These are phyloP conservation scores for Zelopaecilomyces penicillatus DNA, from an alignment of 2,329 filamentous ascomycete species.

Conservation along the genomic window DNA sequence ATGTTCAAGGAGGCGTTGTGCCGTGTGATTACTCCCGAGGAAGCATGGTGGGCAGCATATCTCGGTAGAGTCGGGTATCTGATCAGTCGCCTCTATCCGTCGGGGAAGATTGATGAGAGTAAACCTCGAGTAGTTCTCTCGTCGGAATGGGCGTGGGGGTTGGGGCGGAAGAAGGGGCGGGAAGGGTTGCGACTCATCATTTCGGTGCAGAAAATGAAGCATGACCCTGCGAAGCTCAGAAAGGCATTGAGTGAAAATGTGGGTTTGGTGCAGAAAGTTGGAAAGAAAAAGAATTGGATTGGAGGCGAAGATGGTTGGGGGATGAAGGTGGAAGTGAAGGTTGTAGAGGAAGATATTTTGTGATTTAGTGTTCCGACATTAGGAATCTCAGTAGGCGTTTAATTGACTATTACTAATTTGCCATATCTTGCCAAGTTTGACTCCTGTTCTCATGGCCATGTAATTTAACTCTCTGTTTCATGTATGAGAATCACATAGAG, in stretches of 20 bases:
- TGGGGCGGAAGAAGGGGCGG: conserved; percentile 30
- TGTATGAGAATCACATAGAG: too few relatives aligned
- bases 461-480: too few relatives aligned
- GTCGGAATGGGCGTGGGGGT: conserved; percentile 31
- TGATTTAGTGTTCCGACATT: too few relatives aligned
- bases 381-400: too few relatives aligned
- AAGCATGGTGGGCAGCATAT: conserved; percentile 59
- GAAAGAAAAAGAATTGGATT: conserved; percentile 51
- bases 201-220: conserved; percentile 28
- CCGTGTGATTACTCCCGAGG: conserved; percentile 42
- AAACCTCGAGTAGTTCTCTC: conserved; percentile 32
- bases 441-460: too few relatives aligned
- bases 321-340: conserved; percentile 27
- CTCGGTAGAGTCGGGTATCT: conserved; percentile 51
- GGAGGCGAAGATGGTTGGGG: conserved; percentile 27
- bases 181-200: conserved; percentile 36
- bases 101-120: conserved; percentile 37
- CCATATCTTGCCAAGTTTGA: too few relatives aligned
- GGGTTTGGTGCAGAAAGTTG: conserved; percentile 42
- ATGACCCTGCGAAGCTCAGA: conserved; percentile 30
- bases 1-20: conserved; percentile 45
- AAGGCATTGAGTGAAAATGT: conserved; percentile 32
- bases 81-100: conserved; percentile 52
- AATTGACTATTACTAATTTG: too few relatives aligned
- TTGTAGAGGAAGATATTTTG: conserved; percentile 25